Percentiles rank a stretch among this genome's conserved stretches.
Conservation (phyloP, 129 eudicot genomes). For the Scalesia atractyloides region DNA sequence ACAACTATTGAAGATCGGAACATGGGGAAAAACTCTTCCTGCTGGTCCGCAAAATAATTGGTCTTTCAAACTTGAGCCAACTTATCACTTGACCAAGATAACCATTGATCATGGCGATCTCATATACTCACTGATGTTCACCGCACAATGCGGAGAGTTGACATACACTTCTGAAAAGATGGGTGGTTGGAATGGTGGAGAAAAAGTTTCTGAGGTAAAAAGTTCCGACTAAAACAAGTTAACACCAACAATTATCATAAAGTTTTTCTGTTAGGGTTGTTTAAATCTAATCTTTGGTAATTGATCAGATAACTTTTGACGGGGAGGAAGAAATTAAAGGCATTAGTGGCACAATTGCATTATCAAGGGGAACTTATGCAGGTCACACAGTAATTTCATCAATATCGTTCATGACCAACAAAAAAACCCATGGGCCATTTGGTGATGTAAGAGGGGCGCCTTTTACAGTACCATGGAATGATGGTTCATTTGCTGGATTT, state of each 20-base stretch:
- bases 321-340: conserved; percentile 8
- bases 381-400: conserved; percentile 10
- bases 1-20: conserved; percentile 11
- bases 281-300: not conserved
- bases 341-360: not conserved
- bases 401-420: conserved; percentile 11
- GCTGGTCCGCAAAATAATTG: not conserved
- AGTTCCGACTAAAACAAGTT: not conserved
- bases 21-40: conserved; percentile 1
- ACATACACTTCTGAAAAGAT: not conserved
- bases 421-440: conserved; percentile 9
- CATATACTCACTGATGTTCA: conserved; percentile 24
- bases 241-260: not conserved
- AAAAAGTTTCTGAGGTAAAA: conserved; percentile 3
- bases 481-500: conserved; percentile 17
- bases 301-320: conserved; percentile 2
- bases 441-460: conserved; percentile 4
- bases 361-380: not conserved
- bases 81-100: conserved; percentile 24
- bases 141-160: not conserved
- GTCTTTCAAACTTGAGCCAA: conserved; percentile 3
- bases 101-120: conserved; percentile 12
- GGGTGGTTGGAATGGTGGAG: conserved; percentile 22
- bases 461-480: conserved; percentile 5
- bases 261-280: no score